Evolutionary conservation across 805 yeast genomes (phyloP).

Genomic region (Yamadazyma nakazawae): DNA sequence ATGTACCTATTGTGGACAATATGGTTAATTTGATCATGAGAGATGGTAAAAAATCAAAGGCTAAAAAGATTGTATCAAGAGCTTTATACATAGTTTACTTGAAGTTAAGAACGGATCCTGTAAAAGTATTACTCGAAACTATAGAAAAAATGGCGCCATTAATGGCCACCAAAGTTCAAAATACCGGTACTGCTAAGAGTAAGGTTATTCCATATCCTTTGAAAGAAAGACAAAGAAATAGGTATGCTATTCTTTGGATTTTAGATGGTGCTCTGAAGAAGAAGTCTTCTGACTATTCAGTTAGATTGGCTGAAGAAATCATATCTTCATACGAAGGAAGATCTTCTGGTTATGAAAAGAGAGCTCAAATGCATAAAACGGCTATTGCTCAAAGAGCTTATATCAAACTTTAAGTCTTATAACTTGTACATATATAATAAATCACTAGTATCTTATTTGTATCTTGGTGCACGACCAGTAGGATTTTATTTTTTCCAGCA

Average conservation of each 20-base stretch:
- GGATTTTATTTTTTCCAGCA: background rate
- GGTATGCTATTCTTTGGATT: conserved; percentile 90
- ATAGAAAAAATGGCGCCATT: conserved; percentile 84
- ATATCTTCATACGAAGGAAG: conserved; percentile 72
- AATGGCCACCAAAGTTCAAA: conserved; percentile 69
- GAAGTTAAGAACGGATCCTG: conserved; percentile 75
- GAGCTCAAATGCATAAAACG: conserved; percentile 74
- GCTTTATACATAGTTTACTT: conserved; percentile 79
- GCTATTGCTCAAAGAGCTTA: conserved; percentile 89
- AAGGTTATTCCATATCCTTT: conserved; percentile 80
- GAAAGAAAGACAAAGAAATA: conserved; percentile 73
- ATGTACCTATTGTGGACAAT: conserved; percentile 71
- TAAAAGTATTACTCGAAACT: conserved; percentile 65
- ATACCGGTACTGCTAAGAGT: conserved; percentile 84
- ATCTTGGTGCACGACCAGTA: background rate
- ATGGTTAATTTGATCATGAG: conserved; percentile 88
- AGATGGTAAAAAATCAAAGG: conserved; percentile 81
- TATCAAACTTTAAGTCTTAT: conserved; percentile 36
- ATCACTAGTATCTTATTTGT: background rate
- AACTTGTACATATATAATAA: conserved; percentile 14
- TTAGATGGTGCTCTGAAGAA: conserved; percentile 79
- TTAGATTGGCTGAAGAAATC: conserved; percentile 88
- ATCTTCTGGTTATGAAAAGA: conserved; percentile 80
- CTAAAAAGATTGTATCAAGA: conserved; percentile 66
- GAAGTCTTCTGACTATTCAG: conserved; percentile 76